A percentile compares a stretch with the other conserved stretches of the same genome.
These are phyloP conservation scores for Mitragyna speciosa DNA, from an alignment of 257 asterid genomes.

Conservation along the genomic window DNA sequence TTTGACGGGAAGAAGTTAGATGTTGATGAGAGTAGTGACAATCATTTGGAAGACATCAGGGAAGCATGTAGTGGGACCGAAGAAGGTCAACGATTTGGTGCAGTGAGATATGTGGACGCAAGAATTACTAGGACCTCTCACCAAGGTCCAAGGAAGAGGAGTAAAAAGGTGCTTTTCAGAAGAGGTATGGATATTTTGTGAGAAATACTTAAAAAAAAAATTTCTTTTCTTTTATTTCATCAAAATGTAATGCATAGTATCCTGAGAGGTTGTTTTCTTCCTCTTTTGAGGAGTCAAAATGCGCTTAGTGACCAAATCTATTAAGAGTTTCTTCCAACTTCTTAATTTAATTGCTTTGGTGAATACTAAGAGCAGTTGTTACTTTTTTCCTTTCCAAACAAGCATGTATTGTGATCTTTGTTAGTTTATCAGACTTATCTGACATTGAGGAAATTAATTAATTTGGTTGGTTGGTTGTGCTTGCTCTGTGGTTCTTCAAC, in stretches of 20 bases:
- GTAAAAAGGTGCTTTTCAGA: conserved; percentile 63
- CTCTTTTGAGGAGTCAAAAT: conserved; percentile 2
- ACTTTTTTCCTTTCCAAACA: neutral
- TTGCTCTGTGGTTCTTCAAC: neutral
- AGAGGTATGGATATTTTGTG: conserved; percentile 49
- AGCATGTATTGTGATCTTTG: neutral
- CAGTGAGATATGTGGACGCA: conserved; percentile 35
- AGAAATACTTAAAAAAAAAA: conserved; percentile 10
- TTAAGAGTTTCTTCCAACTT: neutral
- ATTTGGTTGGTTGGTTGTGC: neutral
- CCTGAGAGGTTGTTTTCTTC: neutral
- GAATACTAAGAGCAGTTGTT: neutral
- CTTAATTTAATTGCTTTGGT: neutral
- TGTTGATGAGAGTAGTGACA: conserved; percentile 42
- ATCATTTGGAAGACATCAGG: conserved; percentile 59
- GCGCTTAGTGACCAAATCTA: neutral
- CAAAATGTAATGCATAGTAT: neutral
- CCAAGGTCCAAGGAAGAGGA: conserved; percentile 60
- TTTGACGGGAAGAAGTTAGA: conserved; percentile 45
- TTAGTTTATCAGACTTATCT: neutral
- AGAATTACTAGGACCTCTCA: conserved; percentile 43
- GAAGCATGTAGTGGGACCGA: conserved; percentile 89
- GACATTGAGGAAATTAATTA: neutral
- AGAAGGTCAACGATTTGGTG: conserved; percentile 57
- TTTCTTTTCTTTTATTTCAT: neutral